These are phyloP conservation scores for Raphanus hybrid DNA, from an alignment of 441 rosid genomes.

Conservation along the genomic window DNA sequence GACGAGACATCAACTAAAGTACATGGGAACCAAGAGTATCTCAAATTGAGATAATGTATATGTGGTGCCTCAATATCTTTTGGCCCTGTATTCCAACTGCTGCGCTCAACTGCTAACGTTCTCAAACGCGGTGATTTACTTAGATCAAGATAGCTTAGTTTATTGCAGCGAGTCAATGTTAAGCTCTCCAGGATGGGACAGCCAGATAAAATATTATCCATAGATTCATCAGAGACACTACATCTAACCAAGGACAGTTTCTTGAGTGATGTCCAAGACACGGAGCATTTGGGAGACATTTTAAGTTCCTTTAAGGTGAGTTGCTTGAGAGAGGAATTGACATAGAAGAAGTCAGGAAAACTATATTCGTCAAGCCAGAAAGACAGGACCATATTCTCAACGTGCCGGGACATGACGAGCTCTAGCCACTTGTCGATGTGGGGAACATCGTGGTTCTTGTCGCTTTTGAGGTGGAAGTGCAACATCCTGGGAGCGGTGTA, in stretches of 20 bases:
- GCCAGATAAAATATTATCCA: not conserved
- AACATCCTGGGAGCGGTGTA: constrained; percentile 1
- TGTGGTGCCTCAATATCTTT: not conserved
- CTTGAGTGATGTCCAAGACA: constrained; percentile 18
- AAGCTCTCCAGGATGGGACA: constrained; percentile 8
- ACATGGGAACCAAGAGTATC: not conserved
- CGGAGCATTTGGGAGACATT: not conserved
- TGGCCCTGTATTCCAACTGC: not conserved
- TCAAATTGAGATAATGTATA: not conserved
- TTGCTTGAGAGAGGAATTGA: not conserved
- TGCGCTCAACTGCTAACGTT: not conserved
- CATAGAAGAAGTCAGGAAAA: not conserved
- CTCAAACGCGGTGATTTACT: not conserved
- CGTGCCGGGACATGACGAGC: not conserved
- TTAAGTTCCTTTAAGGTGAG: not conserved
- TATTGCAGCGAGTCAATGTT: not conserved
- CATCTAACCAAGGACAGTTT: not conserved
- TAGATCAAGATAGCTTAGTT: not conserved
- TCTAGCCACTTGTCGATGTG: not conserved
- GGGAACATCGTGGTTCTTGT: not conserved
- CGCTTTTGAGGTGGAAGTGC: not conserved
- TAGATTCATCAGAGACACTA: not conserved
- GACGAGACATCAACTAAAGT: not conserved
- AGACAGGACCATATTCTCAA: not conserved
- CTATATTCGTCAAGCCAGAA: not conserved